Percentiles rank a stretch among this genome's conserved stretches.
phyloP scores from a whole-genome alignment of 306 rosid genomes.

The Prunus dulcis region DNA sequence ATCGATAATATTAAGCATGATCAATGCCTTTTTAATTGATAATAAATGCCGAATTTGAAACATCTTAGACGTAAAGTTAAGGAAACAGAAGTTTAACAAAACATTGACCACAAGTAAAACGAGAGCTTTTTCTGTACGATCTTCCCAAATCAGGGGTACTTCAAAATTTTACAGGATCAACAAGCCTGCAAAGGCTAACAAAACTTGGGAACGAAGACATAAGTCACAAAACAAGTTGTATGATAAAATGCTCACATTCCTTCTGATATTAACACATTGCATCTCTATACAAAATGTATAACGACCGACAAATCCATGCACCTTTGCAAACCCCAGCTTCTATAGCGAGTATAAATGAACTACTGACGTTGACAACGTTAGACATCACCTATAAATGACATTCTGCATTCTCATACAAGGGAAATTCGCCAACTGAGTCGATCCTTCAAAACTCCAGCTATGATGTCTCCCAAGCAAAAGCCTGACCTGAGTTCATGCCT shows the following conservation, averaged over 20 bases:
- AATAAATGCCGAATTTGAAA: no score
- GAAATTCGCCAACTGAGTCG: not conserved
- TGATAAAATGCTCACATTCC: not conserved
- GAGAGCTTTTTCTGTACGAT: no score
- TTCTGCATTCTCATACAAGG: not conserved
- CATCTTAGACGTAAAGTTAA: no score
- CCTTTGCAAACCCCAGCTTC: not conserved
- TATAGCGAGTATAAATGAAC: not conserved
- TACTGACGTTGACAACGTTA: not conserved
- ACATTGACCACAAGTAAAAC: no score
- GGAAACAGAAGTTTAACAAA: no score
- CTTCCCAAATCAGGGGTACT: no score
- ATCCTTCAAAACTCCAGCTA: not conserved
- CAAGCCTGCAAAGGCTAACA: not conserved
- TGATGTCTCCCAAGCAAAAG: not conserved
- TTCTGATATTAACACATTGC: not conserved
- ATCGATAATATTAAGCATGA: not conserved
- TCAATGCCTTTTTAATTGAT: not conserved
- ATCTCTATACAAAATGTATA: not conserved
- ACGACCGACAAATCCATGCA: not conserved
- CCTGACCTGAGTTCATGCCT: not conserved
- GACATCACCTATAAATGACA: not conserved
- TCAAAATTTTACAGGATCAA: not conserved
- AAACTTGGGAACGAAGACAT: not conserved
- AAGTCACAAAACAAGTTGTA: not conserved